Evolutionary conservation across 768 basidiomycete species (phyloP).

Genomic region (Kwoniella mangroviensis): DNA sequence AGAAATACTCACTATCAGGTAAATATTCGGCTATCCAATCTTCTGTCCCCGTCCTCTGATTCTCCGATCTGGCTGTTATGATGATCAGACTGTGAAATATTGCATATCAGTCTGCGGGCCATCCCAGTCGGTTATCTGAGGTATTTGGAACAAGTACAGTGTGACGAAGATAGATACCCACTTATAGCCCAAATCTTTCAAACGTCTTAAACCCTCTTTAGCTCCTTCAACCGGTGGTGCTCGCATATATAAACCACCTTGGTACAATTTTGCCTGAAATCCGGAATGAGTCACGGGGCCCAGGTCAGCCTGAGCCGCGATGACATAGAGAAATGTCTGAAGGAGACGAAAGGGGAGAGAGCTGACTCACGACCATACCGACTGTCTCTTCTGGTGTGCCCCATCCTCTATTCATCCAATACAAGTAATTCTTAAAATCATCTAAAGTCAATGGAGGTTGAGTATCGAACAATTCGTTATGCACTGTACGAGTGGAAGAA

Average conservation of each 20-base stretch:
- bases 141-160: not conserved
- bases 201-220: slow-evolving; percentile 64
- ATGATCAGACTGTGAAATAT: slow-evolving; percentile 63
- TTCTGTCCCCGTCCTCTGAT: slow-evolving; percentile 66
- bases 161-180: slow-evolving; percentile 20
- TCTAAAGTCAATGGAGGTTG: slow-evolving; percentile 43
- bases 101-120: not conserved
- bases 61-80: slow-evolving; percentile 72
- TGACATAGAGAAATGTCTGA: too few species aligned
- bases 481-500: slow-evolving; percentile 43
- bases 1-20: slow-evolving; percentile 61
- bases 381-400: slow-evolving; percentile 48
- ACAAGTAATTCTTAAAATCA: slow-evolving; percentile 57
- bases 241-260: slow-evolving; percentile 43
- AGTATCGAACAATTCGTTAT: slow-evolving; percentile 47
- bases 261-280: slow-evolving; percentile 37
- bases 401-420: slow-evolving; percentile 57
- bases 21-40: slow-evolving; percentile 71
- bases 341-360: not conserved
- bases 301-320: too few species aligned
- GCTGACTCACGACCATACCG: slow-evolving; percentile 44
- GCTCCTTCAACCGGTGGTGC: slow-evolving; percentile 69
- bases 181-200: slow-evolving; percentile 69
- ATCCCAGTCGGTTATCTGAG: too few species aligned
- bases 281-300: too few species aligned